Evolutionary conservation across 306 rosid species (phyloP), one percentile per base, ranked within the genome.

Genomic region (Cotoneaster glaucophyllus): DNA sequence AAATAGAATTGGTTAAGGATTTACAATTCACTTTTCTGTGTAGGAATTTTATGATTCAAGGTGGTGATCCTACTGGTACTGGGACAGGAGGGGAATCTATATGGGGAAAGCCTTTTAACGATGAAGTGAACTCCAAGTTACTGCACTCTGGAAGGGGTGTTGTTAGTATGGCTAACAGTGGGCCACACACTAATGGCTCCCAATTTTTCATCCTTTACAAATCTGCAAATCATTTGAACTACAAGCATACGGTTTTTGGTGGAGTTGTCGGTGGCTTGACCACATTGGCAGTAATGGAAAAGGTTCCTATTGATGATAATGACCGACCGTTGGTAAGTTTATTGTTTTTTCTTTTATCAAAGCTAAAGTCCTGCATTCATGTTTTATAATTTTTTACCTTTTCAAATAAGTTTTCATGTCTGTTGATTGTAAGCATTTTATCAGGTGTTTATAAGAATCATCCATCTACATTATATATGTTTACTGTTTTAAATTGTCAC

Each of bases 81-180:
- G 98, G 98, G 72, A 90, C 43, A 80, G 99, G 99, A 6, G 99
- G 98, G 24, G 97, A 95, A 88, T 95, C 99, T 14, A 90, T 95
- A 79, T 95, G 99, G 98, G 98, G 93, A 76, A 87, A 89, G 74
- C 96, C 97, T 69, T 96, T 92, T 78, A 96, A 96, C 25, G 96
- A 90, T 85, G 99, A 96, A 81, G 80, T 89, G 32, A 88, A 96
- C 89, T 96, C 99, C 76, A 96, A 96, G 90, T 80, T 92, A 81
- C 67, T 90, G 78, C 99, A 96, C 87, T 88, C 97, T 54, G 98
- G 98, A 48, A 88, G 98, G 81, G 99, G 98, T 52, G 87, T 92
- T 72, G 98, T 96, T 76, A 96, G 99, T 79, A 92, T 96, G 99
- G 98, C 99, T 57, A 96, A 96, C 79, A 92, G 99, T 86, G 98